Percentiles rank a stretch among this genome's conserved stretches.
Conservation (phyloP, 108 stramenopile genomes). For the Cyclotella baltica region DNA sequence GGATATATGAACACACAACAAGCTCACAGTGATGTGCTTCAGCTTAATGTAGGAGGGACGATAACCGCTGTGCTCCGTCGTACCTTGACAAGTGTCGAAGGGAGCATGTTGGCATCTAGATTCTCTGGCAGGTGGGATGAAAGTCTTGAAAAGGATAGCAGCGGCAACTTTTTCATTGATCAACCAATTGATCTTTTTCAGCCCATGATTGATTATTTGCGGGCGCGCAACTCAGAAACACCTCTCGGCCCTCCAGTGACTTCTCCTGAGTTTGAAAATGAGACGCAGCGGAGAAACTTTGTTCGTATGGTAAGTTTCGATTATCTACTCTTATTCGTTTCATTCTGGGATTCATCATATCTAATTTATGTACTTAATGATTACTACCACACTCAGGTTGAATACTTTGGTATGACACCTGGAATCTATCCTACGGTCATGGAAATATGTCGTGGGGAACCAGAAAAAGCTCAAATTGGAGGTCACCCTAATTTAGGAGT, state of each 20-base stretch:
- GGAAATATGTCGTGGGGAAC: slow-evolving; percentile 52
- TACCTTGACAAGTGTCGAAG: slow-evolving; percentile 63
- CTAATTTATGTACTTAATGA: too few species aligned
- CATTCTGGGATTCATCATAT: too few species aligned
- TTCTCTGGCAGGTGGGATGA: slow-evolving; percentile 77
- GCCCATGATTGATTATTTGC: slow-evolving; percentile 59
- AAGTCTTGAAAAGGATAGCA: slow-evolving; percentile 58
- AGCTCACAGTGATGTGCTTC: slow-evolving; percentile 55
- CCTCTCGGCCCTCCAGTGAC: slow-evolving; percentile 46
- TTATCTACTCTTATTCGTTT: too few species aligned
- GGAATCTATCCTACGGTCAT: slow-evolving; percentile 61
- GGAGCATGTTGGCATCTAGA: slow-evolving; percentile 66
- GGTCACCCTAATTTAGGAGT: slow-evolving; percentile 47
- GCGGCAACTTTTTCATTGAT: slow-evolving; percentile 76
- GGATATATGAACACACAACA: slow-evolving; percentile 26
- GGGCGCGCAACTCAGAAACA: slow-evolving; percentile 51
- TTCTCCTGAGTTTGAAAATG: slow-evolving; percentile 43
- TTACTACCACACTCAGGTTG: too few species aligned
- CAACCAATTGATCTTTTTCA: slow-evolving; percentile 54
- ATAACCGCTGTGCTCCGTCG: slow-evolving; percentile 58
- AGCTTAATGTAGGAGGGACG: slow-evolving; percentile 71
- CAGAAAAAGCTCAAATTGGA: slow-evolving; percentile 35
- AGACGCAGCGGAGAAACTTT: slow-evolving; percentile 43
- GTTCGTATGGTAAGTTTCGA: slow-evolving; percentile 68
- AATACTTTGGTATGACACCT: slow-evolving; percentile 63